These are phyloP conservation scores for Paraconiothyrium brasiliense DNA, from an alignment of 2,329 filamentous ascomycete genomes.

Conservation along the genomic window DNA sequence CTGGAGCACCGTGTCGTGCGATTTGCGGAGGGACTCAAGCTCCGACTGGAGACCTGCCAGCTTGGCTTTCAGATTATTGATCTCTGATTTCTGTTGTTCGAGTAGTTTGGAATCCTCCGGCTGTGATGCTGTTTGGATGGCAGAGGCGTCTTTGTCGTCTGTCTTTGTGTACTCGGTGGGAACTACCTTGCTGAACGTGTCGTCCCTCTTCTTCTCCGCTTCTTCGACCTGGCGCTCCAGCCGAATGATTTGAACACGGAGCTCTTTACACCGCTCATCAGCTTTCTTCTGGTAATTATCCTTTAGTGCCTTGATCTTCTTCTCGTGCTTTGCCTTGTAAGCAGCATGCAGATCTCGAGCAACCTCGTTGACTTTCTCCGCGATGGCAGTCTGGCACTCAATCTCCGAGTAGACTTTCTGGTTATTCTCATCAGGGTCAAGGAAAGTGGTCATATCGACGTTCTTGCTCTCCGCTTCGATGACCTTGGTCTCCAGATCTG, in stretches of 20 bases:
- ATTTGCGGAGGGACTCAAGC: constrained; percentile 72
- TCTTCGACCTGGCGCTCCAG: constrained; percentile 79
- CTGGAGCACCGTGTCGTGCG: constrained; percentile 71
- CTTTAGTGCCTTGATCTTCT: constrained; percentile 90
- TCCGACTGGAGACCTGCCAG: constrained; percentile 79
- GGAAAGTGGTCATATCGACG: constrained; percentile 72
- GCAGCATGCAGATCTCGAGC: constrained; percentile 86
- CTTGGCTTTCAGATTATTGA: constrained; percentile 75
- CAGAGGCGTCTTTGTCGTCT: constrained; percentile 24
- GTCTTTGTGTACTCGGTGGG: constrained; percentile 30
- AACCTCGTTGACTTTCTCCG: constrained; percentile 82
- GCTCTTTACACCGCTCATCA: constrained; percentile 85
- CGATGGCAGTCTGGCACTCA: constrained; percentile 72
- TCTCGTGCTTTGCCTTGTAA: constrained; percentile 98
- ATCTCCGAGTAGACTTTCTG: constrained; percentile 51
- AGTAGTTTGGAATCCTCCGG: constrained; percentile 58
- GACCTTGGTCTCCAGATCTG: constrained; percentile 67
- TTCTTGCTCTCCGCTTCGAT: constrained; percentile 71
- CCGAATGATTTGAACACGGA: constrained; percentile 76
- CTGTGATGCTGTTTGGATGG: constrained; percentile 23
- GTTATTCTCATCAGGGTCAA: constrained; percentile 48
- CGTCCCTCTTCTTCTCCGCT: constrained; percentile 71
- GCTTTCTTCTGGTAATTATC: constrained; percentile 83
- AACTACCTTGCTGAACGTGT: constrained; percentile 68
- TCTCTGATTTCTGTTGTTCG: constrained; percentile 73